These are phyloP conservation scores for Gossypium mustelinum DNA, from an alignment of 345 rosid genomes.

Conservation along the genomic window DNA sequence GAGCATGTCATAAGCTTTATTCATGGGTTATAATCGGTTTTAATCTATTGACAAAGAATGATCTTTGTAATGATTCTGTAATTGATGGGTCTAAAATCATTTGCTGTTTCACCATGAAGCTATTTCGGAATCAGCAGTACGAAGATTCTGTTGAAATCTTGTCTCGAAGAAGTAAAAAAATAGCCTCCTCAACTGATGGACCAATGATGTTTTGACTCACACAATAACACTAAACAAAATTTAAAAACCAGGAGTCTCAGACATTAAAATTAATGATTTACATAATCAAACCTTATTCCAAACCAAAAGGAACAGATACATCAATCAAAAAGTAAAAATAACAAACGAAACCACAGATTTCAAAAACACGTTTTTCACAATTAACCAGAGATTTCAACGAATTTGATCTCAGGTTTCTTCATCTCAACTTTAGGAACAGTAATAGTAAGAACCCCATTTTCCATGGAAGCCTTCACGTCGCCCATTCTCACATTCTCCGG, in stretches of 20 bases:
- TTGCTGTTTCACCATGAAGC: no score
- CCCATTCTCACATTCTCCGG: background rate
- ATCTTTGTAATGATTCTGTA: no score
- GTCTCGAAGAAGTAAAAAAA: no score
- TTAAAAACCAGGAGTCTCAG: background rate
- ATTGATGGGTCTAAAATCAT: no score
- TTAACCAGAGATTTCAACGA: conserved; percentile 6
- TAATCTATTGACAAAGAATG: no score
- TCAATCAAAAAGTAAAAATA: background rate
- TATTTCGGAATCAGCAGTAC: no score
- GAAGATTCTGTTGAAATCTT: no score
- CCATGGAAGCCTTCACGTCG: background rate
- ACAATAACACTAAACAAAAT: no score
- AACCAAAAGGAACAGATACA: background rate
- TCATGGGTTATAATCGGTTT: no score
- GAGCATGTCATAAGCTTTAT: no score
- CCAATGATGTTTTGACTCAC: no score
- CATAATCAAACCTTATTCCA: background rate
- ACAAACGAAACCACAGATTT: background rate
- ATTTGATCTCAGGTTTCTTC: background rate
- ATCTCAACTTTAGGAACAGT: conserved; percentile 11
- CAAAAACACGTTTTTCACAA: background rate
- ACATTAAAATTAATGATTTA: background rate
- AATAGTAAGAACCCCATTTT: background rate
- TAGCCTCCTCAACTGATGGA: no score